Conservation (phyloP, 176 grass and related monocot species). For the Oryza rufipogon region DNA sequence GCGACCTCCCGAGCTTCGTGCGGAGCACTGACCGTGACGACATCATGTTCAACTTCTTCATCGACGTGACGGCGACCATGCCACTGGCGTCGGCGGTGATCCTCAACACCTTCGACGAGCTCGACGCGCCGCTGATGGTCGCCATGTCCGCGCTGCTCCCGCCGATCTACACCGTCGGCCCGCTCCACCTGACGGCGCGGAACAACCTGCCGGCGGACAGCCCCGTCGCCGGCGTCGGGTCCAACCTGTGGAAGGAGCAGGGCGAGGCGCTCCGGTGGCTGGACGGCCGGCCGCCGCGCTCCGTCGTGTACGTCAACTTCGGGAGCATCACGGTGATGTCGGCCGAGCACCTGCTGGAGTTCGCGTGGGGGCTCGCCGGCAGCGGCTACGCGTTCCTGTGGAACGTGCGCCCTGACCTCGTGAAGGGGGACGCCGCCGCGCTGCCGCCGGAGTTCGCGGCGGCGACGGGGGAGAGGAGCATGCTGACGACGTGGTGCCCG, state of each 20-base stretch:
- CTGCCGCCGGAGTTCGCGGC: conserved; percentile 38
- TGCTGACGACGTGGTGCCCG: conserved; percentile 67
- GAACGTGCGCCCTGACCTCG: conserved; percentile 59
- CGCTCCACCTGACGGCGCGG: conserved; percentile 36
- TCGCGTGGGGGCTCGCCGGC: conserved; percentile 62
- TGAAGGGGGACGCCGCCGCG: conserved; percentile 16
- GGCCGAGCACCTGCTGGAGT: conserved; percentile 53
- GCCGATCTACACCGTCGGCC: conserved; percentile 37
- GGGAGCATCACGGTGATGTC: conserved; percentile 81
- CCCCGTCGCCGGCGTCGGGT: conserved; percentile 18
- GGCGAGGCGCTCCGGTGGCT: conserved; percentile 56
- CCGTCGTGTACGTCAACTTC: conserved; percentile 79
- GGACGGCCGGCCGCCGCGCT: conserved; percentile 25
- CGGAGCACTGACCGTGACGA: conserved; percentile 47
- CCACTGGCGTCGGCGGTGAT: conserved; percentile 39
- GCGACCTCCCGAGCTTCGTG: conserved; percentile 52
- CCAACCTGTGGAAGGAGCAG: conserved; percentile 59
- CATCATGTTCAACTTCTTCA: conserved; percentile 56
- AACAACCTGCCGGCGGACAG: conserved; percentile 27
- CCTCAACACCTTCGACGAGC: conserved; percentile 58
- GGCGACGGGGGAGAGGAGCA: conserved; percentile 36
- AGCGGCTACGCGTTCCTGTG: conserved; percentile 50
- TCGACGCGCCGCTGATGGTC: conserved; percentile 26
- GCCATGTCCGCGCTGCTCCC: conserved; percentile 21
- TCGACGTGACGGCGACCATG: conserved; percentile 43